Evolutionary conservation across 352 stramenopile species (phyloP), one percentile per base, ranked within the genome.

Genomic region (Globisporangium spinosum): DNA sequence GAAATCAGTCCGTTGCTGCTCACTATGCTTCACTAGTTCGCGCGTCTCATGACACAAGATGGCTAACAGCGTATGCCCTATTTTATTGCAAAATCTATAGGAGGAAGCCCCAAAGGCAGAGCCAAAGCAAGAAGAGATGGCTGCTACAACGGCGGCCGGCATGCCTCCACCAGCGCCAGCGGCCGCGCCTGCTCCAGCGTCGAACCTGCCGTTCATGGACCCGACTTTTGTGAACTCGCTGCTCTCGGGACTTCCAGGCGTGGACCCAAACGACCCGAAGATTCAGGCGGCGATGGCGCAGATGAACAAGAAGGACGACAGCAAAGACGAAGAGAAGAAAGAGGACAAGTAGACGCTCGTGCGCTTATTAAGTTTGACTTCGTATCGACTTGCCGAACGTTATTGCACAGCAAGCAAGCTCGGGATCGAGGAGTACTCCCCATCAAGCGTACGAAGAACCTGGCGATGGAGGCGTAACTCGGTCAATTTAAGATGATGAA

Each of bases 231-330:
- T 98, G 67, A 93, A 94, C 71, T 92, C 88, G 49, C 70, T 98
- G 66, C 77, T 98, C 45, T 90, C 79, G n/a, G 86, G 89, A 17
- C 74, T 97, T 27, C 89, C 87, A 17, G 92, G 92, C 58, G 92
- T 97, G 65, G 93, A 98, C 73, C 85, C 86, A 35, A 97, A 97
- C 73, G 90, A 98, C 72, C 91, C 93, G 3, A 92, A 97, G 72
- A 97, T 98, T 73, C 78, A 96, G 61, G 92, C 88, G 3, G 90
- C 90, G 10, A 97, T 98, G 85, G 84, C 83, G 43, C 85, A 96
- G 73, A 89, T 96, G 76, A 85, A 77, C 58, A 90, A 90, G 70
- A 87, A 91, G 67, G 76, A 90, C 64, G 86, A 87, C 27, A 87
- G 92, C 64, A 90, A 96, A 67, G 83, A 94, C 65, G 82, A 85